Percentiles rank a stretch among this genome's conserved stretches.
Evolutionary conservation across 2,329 filamentous ascomycete genomes (phyloP).

Genomic region (Fusarium tanahbumbuense): DNA sequence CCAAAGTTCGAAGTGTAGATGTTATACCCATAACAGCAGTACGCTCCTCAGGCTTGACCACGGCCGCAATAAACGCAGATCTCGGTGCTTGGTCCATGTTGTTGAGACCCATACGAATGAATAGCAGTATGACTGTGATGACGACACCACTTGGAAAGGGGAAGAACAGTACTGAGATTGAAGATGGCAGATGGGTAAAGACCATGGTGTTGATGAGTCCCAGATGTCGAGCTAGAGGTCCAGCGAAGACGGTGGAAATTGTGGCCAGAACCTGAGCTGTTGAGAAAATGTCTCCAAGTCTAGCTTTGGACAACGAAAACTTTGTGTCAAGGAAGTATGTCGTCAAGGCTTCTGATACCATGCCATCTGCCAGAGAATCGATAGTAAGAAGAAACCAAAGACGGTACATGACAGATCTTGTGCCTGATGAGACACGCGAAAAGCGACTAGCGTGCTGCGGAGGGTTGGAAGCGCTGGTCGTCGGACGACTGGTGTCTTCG

Average conservation of each 20-base stretch:
- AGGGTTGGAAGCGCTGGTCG: slow-evolving; percentile 3
- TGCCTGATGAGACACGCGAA: slow-evolving; percentile 67
- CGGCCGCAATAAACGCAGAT: slow-evolving; percentile 73
- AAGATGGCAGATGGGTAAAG: slow-evolving; percentile 71
- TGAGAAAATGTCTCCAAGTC: slow-evolving; percentile 69
- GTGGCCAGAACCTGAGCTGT: slow-evolving; percentile 65
- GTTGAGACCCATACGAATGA: slow-evolving; percentile 71
- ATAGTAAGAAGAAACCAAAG: slow-evolving; percentile 73
- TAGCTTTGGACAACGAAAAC: slow-evolving; percentile 66
- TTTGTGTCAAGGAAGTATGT: slow-evolving; percentile 69
- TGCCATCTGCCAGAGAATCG: slow-evolving; percentile 74
- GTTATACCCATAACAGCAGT: slow-evolving; percentile 79
- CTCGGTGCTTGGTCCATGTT: slow-evolving; percentile 77
- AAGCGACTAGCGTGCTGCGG: slow-evolving; percentile 52
- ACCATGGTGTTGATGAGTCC: slow-evolving; percentile 75
- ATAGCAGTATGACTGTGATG: slow-evolving; percentile 65
- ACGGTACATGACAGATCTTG: slow-evolving; percentile 69
- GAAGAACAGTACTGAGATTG: slow-evolving; percentile 69
- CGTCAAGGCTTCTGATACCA: slow-evolving; percentile 69
- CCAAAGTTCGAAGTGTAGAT: slow-evolving; percentile 68
- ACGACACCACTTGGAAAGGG: slow-evolving; percentile 64
- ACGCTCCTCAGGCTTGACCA: slow-evolving; percentile 72
- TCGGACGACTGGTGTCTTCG: slow-evolving; percentile 10
- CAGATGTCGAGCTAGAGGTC: slow-evolving; percentile 66
- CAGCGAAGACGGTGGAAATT: slow-evolving; percentile 66